Evolutionary conservation across 495 filamentous ascomycete genomes (phyloP), one percentile per base, ranked within the genome.

Genomic region (Penicillium nucicola): DNA sequence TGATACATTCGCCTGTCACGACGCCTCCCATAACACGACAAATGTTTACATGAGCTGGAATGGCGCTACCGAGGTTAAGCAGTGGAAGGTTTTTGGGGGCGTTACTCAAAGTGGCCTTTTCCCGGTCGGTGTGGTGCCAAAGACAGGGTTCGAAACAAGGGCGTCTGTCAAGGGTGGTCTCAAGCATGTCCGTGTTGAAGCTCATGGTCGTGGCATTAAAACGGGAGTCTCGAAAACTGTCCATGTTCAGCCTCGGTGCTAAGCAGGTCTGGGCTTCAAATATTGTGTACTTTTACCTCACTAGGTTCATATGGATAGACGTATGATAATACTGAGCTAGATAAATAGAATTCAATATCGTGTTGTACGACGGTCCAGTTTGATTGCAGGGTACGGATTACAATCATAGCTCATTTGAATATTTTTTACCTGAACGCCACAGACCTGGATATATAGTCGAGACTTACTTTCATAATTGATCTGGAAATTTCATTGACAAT

Each of bases 21-120:
- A 14, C n/a, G 3, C 45, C 10, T 37, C 32, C 14, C 7, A 22
- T n/a, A 42, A 48, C 13, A 45, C 43, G 30, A 52, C 40, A 1
- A 51, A 43, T 39, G 49, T 61, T 23, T 67, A 60, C 42, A 60
- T 58, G 47, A 69, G 61, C 40, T 69, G 66, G 66, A 67, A 69
- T 36, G 64, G 64, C 23, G 64, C 64, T 1, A 69, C 62, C 9
- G 62, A 66, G 30, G n/a, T 33, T 20, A n/a, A 45, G 8, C 11
- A 34, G 13, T 58, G 55, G 56, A 51, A 53, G 42, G 42, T 58
- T 5, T 50, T 45, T 23, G 42, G 42, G 2, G 31, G 31, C 12
- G 10, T n/a, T 8, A 34, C 12, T 31, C 18, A n/a, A 4, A n/a
- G 2, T 19, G 31, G 22, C 6, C 30, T 45, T 12, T 18, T 8